Base-by-base conservation (phyloP, 2,329 filamentous ascomycete species). In the Talaromyces sp. region DNA sequence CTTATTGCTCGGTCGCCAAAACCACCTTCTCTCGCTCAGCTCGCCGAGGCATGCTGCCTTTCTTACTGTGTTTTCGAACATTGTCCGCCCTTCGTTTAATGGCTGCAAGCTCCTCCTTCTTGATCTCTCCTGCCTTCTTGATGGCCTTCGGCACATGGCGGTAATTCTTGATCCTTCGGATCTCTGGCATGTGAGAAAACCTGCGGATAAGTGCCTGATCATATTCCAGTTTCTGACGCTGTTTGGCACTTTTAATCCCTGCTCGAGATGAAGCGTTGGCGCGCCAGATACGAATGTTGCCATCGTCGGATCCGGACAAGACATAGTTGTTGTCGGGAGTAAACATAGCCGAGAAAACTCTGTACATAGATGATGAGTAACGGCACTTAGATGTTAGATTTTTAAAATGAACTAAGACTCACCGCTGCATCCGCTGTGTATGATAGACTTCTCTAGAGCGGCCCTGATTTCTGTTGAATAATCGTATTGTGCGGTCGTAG, bases 71-170 rank as follows among this genome's bases (percentile, higher is more conserved):
- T 73, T 89, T 91, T 64, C 94, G 83, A 75, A 96, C 89, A 71
- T 99, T 99, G 80, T 99, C 94, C 69, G 96, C 89, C 66, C 86
- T 86, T 66, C 90, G 82, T 84, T 96, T 96, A 73, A 97, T 89
- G 35, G 89, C 84, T 74, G 85, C 86, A 67, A 97, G 74, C 74
- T 97, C 94, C 70, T 95, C 91, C 59, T 78, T 78, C 84, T 99
- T 99, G 77, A 97, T 97, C 79, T 96, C 89, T 51, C 83, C 86
- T 3, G 93, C 93, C 84, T 97, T 97, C 86, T 96, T 97, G 64
- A 97, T 85, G 58, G 91, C 85, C 80, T 91, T 90, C 19, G 94
- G 94, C 62, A 97, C 77, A 75, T 97, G 94, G 62, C 94, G 85
- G 75, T 99, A 94, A 54, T 91, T 84, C 67, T 87, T 87, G 73